These are phyloP conservation scores for Verticillium albo-atrum DNA, from an alignment of 2,329 filamentous ascomycete species.

Conservation along the genomic window DNA sequence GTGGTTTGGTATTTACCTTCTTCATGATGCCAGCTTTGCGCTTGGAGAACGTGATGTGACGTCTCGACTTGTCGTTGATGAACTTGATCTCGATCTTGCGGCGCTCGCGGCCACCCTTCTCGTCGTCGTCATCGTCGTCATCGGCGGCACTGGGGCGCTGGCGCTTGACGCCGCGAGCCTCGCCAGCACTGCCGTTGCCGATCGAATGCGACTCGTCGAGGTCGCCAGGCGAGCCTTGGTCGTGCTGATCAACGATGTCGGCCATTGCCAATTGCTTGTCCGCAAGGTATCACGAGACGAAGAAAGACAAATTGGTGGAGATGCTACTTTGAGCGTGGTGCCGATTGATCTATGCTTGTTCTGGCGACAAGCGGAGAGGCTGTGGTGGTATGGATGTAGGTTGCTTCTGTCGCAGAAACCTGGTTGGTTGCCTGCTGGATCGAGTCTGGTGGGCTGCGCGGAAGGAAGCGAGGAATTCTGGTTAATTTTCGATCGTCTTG, in stretches of 20 bases:
- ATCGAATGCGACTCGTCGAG: constrained; percentile 67
- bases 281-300: constrained; percentile 38
- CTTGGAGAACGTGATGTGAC: constrained; percentile 99
- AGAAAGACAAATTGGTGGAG: constrained; percentile 56
- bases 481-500: constrained; percentile 34
- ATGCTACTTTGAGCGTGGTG: constrained; percentile 62
- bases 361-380: constrained; percentile 53
- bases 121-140: constrained; percentile 95
- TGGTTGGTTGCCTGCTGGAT: constrained; percentile 47
- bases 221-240: constrained; percentile 69
- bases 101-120: constrained; percentile 95
- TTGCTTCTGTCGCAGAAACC: constrained; percentile 49
- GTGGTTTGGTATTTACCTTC: constrained; percentile 60
- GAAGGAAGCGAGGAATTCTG: constrained; percentile 41
- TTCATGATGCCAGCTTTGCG: constrained; percentile 99
- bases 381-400: constrained; percentile 21
- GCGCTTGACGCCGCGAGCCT: constrained; percentile 85
- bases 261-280: constrained; percentile 50
- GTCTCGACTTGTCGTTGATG: constrained; percentile 98
- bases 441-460: constrained; percentile 33
- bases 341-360: constrained; percentile 63
- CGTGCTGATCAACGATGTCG: constrained; percentile 75
- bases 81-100: constrained; percentile 99
- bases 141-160: constrained; percentile 77
- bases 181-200: constrained; percentile 58